Evolutionary conservation across 2,329 filamentous ascomycete genomes (phyloP).

Genomic region (Aspergillus phoenicis): DNA sequence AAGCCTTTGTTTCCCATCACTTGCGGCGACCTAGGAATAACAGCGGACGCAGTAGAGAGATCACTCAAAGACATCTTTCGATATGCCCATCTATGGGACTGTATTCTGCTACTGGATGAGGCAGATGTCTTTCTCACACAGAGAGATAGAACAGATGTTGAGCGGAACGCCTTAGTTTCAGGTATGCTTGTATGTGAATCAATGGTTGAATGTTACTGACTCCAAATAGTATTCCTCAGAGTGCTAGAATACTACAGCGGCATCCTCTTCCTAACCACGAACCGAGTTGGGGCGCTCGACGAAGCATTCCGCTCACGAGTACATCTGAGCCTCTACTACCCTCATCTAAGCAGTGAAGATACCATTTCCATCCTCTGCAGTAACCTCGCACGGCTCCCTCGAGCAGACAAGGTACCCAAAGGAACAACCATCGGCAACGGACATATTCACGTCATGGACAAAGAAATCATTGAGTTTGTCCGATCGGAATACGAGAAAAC

Average conservation of each 20-base stretch:
- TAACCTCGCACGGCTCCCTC: constrained; percentile 1
- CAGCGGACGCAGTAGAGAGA: constrained; percentile 45
- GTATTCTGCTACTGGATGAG: constrained; percentile 26
- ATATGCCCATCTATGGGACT: constrained; percentile 41
- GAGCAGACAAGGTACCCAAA: background rate
- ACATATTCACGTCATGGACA: background rate
- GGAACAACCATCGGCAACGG: background rate
- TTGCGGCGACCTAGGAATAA: constrained; percentile 53
- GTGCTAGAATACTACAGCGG: constrained; percentile 14
- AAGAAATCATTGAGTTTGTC: background rate
- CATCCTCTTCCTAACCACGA: constrained; percentile 14
- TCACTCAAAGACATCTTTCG: constrained; percentile 49
- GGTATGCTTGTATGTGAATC: constrained; percentile 10
- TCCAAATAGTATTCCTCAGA: constrained; percentile 7
- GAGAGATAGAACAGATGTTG: constrained; percentile 15
- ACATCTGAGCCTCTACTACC: constrained; percentile 13
- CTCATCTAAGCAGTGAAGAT: constrained; percentile 1
- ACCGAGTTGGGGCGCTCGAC: constrained; percentile 12
- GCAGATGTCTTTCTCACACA: constrained; percentile 23
- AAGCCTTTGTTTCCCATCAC: constrained; percentile 46
- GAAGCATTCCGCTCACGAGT: constrained; percentile 14
- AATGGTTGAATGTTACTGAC: background rate
- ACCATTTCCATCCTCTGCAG: background rate
- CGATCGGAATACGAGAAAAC: background rate
- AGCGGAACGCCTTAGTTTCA: constrained; percentile 27